Percentiles rank a stretch among this genome's conserved stretches.
These are phyloP conservation scores for Rostrohypoxylon terebratum DNA, from an alignment of 495 filamentous ascomycete genomes.

Conservation along the genomic window DNA sequence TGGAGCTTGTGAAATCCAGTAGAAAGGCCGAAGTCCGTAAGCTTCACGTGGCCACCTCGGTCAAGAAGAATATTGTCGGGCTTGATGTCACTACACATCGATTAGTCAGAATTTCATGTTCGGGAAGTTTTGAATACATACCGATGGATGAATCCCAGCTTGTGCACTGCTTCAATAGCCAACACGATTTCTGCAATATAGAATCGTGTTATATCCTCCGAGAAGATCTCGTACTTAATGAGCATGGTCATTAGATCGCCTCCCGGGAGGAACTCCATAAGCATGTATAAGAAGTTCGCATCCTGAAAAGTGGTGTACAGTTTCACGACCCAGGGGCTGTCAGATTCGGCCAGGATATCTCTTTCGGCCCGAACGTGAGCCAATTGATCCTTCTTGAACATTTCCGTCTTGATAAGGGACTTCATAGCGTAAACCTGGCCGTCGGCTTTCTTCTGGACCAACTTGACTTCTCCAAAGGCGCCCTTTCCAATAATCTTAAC, in stretches of 20 bases:
- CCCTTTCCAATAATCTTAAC: constrained; percentile 99
- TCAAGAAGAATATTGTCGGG: constrained; percentile 98
- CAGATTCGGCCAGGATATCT: constrained; percentile 96
- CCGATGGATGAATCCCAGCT: constrained; percentile 98
- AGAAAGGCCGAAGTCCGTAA: constrained; percentile 97
- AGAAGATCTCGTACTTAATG: constrained; percentile 99
- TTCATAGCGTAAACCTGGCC: constrained; percentile 98
- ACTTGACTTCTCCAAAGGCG: constrained; percentile 96
- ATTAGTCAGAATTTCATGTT: constrained; percentile 22
- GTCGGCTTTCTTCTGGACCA: constrained; percentile 96
- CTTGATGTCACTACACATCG: constrained; percentile 86
- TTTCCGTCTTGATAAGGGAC: constrained; percentile 96
- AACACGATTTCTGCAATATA: constrained; percentile 99
- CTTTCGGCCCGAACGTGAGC: constrained; percentile 98
- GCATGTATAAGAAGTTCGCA: constrained; percentile 92
- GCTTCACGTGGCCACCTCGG: constrained; percentile 94
- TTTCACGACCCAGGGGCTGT: constrained; percentile 99
- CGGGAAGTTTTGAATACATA: constrained; percentile 57
- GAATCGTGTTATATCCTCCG: constrained; percentile 97
- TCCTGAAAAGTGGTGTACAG: constrained; percentile 98
- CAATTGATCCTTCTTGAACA: constrained; percentile 99
- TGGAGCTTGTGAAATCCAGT: constrained; percentile 98
- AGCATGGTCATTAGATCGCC: constrained; percentile 99
- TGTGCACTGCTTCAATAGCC: constrained; percentile 97
- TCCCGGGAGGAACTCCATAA: constrained; percentile 99